Percentiles rank a stretch among this genome's conserved stretches.
Conservation (phyloP, 2,329 filamentous ascomycete species). For the Mycosphaerelloides madeirae region DNA sequence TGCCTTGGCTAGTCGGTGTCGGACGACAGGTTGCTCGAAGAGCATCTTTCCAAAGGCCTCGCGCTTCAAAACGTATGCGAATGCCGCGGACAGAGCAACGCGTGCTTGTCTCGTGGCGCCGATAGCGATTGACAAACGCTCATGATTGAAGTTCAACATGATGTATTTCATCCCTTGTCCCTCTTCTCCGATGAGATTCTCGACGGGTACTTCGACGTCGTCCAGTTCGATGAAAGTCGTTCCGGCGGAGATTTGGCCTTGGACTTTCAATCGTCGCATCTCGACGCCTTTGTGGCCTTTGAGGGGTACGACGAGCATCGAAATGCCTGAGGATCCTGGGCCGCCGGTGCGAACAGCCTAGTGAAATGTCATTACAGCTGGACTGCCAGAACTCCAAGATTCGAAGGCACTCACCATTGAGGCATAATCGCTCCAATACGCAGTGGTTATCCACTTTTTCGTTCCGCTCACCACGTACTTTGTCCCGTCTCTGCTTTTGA, state of each 20-base stretch:
- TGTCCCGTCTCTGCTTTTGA: conserved; percentile 58
- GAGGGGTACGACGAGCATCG: conserved; percentile 65
- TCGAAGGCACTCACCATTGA: no score
- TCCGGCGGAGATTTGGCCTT: conserved; percentile 60
- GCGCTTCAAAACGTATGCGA: conserved; percentile 60
- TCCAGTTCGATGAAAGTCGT: conserved; percentile 74
- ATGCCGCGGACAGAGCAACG: conserved; percentile 56
- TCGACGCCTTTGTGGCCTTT: conserved; percentile 61
- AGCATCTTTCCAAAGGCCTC: conserved; percentile 65
- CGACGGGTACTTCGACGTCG: conserved; percentile 65
- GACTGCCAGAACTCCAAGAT: no score
- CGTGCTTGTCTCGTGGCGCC: conserved; percentile 58
- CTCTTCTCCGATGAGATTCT: conserved; percentile 66
- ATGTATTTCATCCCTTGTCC: conserved; percentile 67
- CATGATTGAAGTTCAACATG: conserved; percentile 65
- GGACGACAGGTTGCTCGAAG: conserved; percentile 69
- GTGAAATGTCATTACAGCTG: no score
- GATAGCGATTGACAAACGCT: conserved; percentile 63
- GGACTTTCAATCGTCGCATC: conserved; percentile 64
- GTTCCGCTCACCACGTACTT: conserved; percentile 68
- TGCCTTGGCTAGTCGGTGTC: conserved; percentile 66
- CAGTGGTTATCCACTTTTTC: conserved; percentile 78
- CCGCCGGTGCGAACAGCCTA: conserved; percentile 70
- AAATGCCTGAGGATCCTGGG: conserved; percentile 58
- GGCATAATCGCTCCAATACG: conserved; percentile 63